phyloP scores from a whole-genome alignment of 495 filamentous ascomycete genomes.

The Friedmanniomyces simplex region DNA sequence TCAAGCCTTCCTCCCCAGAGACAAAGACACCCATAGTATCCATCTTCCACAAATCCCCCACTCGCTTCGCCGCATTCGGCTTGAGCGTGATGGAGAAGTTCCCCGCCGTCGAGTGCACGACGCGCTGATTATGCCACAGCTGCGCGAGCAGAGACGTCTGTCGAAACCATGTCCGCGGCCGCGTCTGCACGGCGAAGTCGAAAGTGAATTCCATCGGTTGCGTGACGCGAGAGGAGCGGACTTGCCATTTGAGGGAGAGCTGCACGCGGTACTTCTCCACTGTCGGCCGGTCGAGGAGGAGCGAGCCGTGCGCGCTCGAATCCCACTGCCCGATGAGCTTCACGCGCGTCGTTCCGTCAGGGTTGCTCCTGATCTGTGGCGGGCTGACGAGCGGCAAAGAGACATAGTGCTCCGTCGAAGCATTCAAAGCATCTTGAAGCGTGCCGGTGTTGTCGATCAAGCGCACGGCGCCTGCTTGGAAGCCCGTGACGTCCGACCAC shows the following conservation, averaged over 20 bases:
- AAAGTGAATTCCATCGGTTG: constrained; percentile 77
- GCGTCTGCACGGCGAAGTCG: constrained; percentile 67
- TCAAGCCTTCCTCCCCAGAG: constrained; percentile 81
- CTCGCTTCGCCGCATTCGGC: constrained; percentile 79
- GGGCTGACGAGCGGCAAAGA: constrained; percentile 62
- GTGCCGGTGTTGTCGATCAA: constrained; percentile 78
- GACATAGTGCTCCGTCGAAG: constrained; percentile 57
- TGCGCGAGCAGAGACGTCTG: constrained; percentile 78
- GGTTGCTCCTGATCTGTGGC: constrained; percentile 66
- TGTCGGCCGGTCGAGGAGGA: constrained; percentile 80
- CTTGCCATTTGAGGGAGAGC: constrained; percentile 73
- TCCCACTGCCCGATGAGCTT: constrained; percentile 89
- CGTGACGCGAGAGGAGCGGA: constrained; percentile 64
- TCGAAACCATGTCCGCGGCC: constrained; percentile 73
- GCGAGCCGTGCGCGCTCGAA: constrained; percentile 81
- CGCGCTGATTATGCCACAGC: constrained; percentile 71
- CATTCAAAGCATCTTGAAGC: constrained; percentile 57
- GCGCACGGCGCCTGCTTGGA: constrained; percentile 69
- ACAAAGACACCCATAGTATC: constrained; percentile 88
- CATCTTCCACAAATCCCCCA: constrained; percentile 93
- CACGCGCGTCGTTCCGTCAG: constrained; percentile 84
- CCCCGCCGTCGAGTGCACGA: constrained; percentile 74
- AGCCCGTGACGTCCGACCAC: constrained; percentile 67
- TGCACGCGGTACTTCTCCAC: constrained; percentile 86
- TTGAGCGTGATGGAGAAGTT: constrained; percentile 80